Conservation (phyloP, 2,329 filamentous ascomycete genomes). For the Arthrinium puccinioides region DNA sequence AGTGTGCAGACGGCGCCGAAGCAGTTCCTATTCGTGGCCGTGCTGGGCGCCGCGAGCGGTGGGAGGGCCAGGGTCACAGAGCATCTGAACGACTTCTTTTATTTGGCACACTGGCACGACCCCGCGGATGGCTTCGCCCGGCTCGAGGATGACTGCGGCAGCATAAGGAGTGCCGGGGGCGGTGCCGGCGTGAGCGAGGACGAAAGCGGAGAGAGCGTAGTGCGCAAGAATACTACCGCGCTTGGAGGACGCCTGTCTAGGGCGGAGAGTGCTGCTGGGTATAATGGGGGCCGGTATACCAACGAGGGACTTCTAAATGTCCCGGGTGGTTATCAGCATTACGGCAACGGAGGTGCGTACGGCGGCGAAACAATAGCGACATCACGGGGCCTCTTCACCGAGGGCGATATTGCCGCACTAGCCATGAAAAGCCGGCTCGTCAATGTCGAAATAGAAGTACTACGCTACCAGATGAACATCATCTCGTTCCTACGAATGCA, state of each 20-base stretch:
- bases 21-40: constrained; percentile 71
- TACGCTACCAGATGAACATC: constrained; percentile 81
- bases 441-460: constrained; percentile 66
- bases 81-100: constrained; percentile 74
- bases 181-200: constrained; percentile 11
- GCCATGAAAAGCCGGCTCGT: constrained; percentile 50
- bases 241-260: no score
- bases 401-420: constrained; percentile 51
- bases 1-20: constrained; percentile 68
- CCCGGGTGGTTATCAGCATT: no score
- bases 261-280: no score
- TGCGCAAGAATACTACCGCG: no score
- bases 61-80: constrained; percentile 42
- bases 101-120: constrained; percentile 81
- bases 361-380: neutral
- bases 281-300: no score
- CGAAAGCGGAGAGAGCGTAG: constrained; percentile 33
- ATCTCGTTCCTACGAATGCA: constrained; percentile 82
- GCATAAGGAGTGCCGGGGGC: constrained; percentile 11
- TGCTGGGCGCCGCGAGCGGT: constrained; percentile 47
- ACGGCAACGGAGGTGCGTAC: neutral
- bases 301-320: no score
- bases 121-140: constrained; percentile 66
- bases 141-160: constrained; percentile 46
- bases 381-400: constrained; percentile 13